Conservation (phyloP, 2,329 filamentous ascomycete species). For the Fusarium kyushuense region DNA sequence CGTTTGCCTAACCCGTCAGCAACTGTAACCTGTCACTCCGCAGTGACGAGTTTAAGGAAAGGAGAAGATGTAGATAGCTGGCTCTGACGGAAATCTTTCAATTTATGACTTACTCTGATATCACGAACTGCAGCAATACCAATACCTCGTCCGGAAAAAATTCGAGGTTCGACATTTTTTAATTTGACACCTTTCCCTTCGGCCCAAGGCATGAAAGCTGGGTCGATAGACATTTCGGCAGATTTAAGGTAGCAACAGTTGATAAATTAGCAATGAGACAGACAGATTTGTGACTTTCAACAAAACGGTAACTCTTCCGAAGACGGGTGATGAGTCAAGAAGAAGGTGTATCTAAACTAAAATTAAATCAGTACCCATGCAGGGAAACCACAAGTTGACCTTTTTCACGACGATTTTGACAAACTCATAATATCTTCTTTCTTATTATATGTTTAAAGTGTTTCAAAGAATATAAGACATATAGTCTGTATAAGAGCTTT, state of each 20-base stretch:
- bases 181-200: conserved; percentile 52
- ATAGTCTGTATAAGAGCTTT: not conserved
- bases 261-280: not conserved
- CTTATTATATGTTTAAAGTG: not conserved
- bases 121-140: conserved; percentile 79
- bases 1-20: conserved; percentile 53
- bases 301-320: not conserved
- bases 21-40: not conserved
- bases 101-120: conserved; percentile 66
- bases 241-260: not conserved
- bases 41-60: not conserved
- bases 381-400: not conserved
- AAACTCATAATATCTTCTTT: not conserved
- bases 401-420: not conserved
- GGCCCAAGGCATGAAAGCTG: conserved; percentile 73
- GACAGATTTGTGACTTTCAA: no score
- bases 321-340: conserved; percentile 1
- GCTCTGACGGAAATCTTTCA: no score
- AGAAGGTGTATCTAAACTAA: not conserved
- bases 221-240: conserved; percentile 41
- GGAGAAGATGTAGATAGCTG: not conserved
- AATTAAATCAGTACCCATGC: not conserved
- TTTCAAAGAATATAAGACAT: not conserved
- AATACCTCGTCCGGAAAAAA: conserved; percentile 78
- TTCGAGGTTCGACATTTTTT: conserved; percentile 73